A percentile compares a stretch with the other conserved stretches of the same genome.
phyloP scores from a whole-genome alignment of 768 basidiomycete species.

The Cystofilobasidium macerans region DNA sequence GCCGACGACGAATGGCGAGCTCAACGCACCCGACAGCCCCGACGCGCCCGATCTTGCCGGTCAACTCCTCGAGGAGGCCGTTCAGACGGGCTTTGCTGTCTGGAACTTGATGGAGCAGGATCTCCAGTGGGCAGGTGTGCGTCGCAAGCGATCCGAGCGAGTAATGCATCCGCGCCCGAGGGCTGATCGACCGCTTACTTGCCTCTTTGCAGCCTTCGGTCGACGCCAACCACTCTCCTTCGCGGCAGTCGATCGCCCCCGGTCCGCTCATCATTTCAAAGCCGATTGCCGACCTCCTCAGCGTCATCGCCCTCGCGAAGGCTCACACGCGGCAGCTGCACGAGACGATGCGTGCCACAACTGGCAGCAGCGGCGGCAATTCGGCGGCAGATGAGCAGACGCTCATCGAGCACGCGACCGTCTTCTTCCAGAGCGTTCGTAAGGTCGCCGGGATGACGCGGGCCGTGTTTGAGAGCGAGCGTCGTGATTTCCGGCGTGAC shows the following conservation, averaged over 20 bases:
- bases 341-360: not conserved
- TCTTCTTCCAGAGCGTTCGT: slow-evolving; percentile 20
- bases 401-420: not conserved
- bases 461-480: not conserved
- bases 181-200: too few species aligned
- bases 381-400: too few species aligned
- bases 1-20: not conserved
- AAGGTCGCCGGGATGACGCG: slow-evolving; percentile 6
- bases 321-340: not conserved
- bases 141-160: too few species aligned
- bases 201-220: too few species aligned
- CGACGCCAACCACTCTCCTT: not conserved
- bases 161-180: too few species aligned
- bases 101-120: slow-evolving; percentile 73
- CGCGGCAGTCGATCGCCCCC: not conserved
- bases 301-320: not conserved
- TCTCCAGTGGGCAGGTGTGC: slow-evolving; percentile 34
- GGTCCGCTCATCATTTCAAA: not conserved
- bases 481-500: slow-evolving; percentile 2
- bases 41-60: slow-evolving; percentile 68
- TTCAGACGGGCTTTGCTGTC: slow-evolving; percentile 65
- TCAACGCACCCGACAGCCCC: slow-evolving; percentile 3
- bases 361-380: too few species aligned
- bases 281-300: slow-evolving; percentile 1
- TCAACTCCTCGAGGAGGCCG: slow-evolving; percentile 63